Percentiles rank a stretch among this genome's conserved stretches.
Evolutionary conservation across 768 basidiomycete species (phyloP).

Genomic region (Russula ochroleuca): DNA sequence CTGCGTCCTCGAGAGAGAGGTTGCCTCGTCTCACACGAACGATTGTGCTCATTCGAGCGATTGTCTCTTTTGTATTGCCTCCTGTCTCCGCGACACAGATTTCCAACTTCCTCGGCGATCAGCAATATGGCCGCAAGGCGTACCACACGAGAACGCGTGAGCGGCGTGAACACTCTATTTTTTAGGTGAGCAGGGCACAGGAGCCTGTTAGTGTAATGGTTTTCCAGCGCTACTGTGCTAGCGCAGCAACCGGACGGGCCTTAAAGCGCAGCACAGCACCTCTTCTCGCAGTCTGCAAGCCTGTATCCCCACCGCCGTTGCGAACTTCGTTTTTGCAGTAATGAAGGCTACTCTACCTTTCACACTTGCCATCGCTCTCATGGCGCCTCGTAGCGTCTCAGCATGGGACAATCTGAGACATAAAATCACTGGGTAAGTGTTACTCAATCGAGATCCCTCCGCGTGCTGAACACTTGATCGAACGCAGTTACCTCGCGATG

Average conservation of each 20-base stretch:
- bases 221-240: no score
- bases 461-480: background rate
- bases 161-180: no score
- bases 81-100: background rate
- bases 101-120: background rate
- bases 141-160: no score
- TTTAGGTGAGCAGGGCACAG: no score
- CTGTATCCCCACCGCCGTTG: background rate
- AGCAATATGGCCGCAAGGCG: no score
- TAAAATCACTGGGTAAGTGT: slow-evolving; percentile 30
- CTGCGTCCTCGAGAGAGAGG: no score
- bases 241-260: no score
- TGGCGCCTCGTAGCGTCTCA: slow-evolving; percentile 1
- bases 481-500: slow-evolving; percentile 21
- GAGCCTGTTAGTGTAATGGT: no score
- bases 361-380: slow-evolving; percentile 4
- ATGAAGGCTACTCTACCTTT: slow-evolving; percentile 17
- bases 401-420: slow-evolving; percentile 33
- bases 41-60: no score
- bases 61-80: no score
- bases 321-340: background rate
- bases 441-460: background rate
- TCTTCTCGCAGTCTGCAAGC: background rate
- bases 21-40: no score
- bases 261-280: background rate